Conservation (phyloP, 2,329 filamentous ascomycete species). For the Epichloe gansuensis region DNA sequence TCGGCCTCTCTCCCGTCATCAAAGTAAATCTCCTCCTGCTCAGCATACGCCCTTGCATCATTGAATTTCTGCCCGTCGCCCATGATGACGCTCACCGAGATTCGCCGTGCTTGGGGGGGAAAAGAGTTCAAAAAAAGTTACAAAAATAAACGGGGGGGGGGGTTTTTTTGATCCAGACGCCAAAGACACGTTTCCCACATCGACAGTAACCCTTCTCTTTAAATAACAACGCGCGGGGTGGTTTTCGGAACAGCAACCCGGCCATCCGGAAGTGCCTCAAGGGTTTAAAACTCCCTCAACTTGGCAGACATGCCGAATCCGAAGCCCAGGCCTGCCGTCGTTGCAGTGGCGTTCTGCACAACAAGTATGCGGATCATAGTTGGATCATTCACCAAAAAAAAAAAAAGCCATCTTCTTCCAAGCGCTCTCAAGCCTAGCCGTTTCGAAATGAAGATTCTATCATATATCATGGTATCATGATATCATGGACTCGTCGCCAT, state of each 20-base stretch:
- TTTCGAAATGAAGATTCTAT: too few species aligned
- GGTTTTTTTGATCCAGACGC: too few species aligned
- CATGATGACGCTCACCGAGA: background rate
- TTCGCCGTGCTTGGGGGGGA: too few species aligned
- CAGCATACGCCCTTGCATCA: constrained; percentile 26
- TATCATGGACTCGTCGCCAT: background rate
- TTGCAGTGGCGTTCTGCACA: background rate
- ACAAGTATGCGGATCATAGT: background rate
- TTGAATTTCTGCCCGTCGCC: constrained; percentile 17
- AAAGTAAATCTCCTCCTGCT: constrained; percentile 33
- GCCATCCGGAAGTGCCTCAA: too few species aligned
- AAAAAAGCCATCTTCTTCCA: background rate
- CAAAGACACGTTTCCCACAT: too few species aligned
- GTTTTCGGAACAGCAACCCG: too few species aligned
- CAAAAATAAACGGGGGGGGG: too few species aligned
- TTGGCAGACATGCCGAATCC: background rate
- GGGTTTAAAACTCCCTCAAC: too few species aligned
- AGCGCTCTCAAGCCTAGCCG: too few species aligned
- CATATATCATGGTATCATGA: background rate
- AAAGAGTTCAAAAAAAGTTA: too few species aligned
- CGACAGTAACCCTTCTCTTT: too few species aligned
- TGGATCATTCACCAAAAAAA: background rate
- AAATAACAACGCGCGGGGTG: too few species aligned
- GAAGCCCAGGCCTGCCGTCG: background rate
- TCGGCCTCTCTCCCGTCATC: constrained; percentile 65